These are phyloP conservation scores for Lunularia cruciata DNA, from an alignment of 225 moss, liverwort and hornwort species.

Conservation along the genomic window DNA sequence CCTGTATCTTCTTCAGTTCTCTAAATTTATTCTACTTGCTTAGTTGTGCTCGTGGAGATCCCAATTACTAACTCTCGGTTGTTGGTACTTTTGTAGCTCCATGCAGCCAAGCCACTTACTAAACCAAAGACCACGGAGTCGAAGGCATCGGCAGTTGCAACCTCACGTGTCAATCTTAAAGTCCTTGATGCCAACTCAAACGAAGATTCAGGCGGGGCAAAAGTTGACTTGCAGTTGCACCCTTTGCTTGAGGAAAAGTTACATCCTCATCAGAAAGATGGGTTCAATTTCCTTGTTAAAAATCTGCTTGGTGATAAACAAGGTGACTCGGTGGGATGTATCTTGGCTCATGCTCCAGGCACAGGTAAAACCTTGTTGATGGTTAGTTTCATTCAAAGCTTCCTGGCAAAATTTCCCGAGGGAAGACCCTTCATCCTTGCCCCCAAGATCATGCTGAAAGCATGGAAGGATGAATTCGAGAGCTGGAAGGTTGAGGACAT, in stretches of 20 bases:
- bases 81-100: neutral
- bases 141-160: constrained; percentile 8
- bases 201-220: neutral
- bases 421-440: constrained; percentile 82
- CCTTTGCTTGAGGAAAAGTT: constrained; percentile 45
- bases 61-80: neutral
- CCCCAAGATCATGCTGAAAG: constrained; percentile 82
- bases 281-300: constrained; percentile 64
- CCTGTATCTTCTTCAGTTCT: neutral
- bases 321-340: constrained; percentile 69
- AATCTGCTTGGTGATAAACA: constrained; percentile 58
- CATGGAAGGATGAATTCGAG: constrained; percentile 73
- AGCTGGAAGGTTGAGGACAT: constrained; percentile 77
- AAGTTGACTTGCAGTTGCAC: constrained; percentile 44
- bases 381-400: constrained; percentile 88
- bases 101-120: neutral
- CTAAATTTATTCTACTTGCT: too few relatives aligned
- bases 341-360: constrained; percentile 93
- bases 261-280: constrained; percentile 79
- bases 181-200: neutral
- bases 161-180: constrained; percentile 12
- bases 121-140: constrained; percentile 11
- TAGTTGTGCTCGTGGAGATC: too few relatives aligned
- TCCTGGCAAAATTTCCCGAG: constrained; percentile 57
- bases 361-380: constrained; percentile 84